Base-by-base conservation (phyloP, 1,139 yeast genomes). In the Suhomyces chickasaworum region DNA sequence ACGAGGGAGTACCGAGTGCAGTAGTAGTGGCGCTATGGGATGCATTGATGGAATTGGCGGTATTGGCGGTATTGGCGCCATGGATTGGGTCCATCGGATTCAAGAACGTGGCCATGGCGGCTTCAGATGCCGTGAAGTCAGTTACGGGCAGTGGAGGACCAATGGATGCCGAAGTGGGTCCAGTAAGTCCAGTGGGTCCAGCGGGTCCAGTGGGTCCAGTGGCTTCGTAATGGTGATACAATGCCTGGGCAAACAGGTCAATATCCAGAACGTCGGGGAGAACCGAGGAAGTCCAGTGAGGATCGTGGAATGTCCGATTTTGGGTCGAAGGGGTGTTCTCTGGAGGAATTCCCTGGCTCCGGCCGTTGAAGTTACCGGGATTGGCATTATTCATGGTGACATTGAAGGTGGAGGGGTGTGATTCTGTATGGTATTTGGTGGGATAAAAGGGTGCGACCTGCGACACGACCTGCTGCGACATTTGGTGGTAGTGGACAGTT, bases 301-400 rank as follows among this genome's bases (percentile, higher is more conserved):
- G 29, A 35, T 32, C 41, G 27, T 21, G 15, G 17, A 17, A n/a
- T n/a, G 39, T 25, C 32, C 35, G 20, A 10, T 25, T 29, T 4
- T 12, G 37, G 39, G 44, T 21, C 23, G 22, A 6, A 6, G 33
- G n/a, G 17, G 27, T 7, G 30, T 31, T 15, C 13, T 20, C 16
- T 18, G 21, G 36, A 31, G 15, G 36, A 7, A 13, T 12, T 6
- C 37, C 37, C 13, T 40, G 48, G 18, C 25, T 33, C 27, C 22
- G 33, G 29, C 31, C 40, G 46, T 32, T 39, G 30, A 12, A 21
- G 41, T 42, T 36, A 18, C 49, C 49, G 12, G 45, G 22, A 22
- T 39, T 39, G 22, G 45, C 27, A 22, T 42, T 27, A 37, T 30
- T 45, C 48, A 45, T 45, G 25, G 43, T 45, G 44, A 10, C 46